Conservation (phyloP, 2,329 filamentous ascomycete genomes). For the Aspergillus sp. region DNA sequence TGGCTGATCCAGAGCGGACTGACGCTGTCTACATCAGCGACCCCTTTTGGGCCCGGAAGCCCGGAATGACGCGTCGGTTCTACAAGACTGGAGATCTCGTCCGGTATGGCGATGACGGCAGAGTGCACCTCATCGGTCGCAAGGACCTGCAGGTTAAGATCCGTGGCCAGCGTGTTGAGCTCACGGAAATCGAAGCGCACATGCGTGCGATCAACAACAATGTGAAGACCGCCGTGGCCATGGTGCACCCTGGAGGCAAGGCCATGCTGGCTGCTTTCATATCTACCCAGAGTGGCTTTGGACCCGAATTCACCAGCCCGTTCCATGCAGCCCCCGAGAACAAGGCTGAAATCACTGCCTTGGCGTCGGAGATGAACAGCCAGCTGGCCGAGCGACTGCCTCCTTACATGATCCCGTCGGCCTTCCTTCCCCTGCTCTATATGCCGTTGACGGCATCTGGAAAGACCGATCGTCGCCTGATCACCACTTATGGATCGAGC, state of each 20-base stretch:
- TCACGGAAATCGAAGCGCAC: constrained; percentile 45
- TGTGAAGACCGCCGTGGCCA: constrained; percentile 46
- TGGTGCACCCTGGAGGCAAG: constrained; percentile 10
- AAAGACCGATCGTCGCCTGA: constrained; percentile 37
- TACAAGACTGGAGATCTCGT: constrained; percentile 32
- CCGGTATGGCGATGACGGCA: constrained; percentile 24
- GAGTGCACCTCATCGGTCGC: constrained; percentile 45
- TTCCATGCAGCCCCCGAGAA: constrained; percentile 7
- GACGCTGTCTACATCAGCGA: constrained; percentile 22
- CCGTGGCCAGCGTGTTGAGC: constrained; percentile 59
- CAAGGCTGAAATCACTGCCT: background rate
- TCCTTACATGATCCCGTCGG: constrained; percentile 34
- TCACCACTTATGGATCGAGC: constrained; percentile 21
- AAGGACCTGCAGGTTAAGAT: constrained; percentile 63
- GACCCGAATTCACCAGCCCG: constrained; percentile 7
- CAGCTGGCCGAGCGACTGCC: constrained; percentile 17
- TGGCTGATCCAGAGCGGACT: constrained; percentile 30
- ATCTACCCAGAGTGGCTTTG: constrained; percentile 11
- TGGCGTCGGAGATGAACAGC: constrained; percentile 15
- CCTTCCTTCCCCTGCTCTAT: constrained; percentile 37
- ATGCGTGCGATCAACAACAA: constrained; percentile 29
- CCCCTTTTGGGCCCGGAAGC: constrained; percentile 22
- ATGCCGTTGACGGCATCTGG: constrained; percentile 40
- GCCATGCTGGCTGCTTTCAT: constrained; percentile 17
- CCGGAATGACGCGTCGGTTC: constrained; percentile 14